Percentiles rank a stretch among this genome's conserved stretches.
These are phyloP conservation scores for Aureobasidium sp. DNA, from an alignment of 2,329 filamentous ascomycete species.

Conservation along the genomic window DNA sequence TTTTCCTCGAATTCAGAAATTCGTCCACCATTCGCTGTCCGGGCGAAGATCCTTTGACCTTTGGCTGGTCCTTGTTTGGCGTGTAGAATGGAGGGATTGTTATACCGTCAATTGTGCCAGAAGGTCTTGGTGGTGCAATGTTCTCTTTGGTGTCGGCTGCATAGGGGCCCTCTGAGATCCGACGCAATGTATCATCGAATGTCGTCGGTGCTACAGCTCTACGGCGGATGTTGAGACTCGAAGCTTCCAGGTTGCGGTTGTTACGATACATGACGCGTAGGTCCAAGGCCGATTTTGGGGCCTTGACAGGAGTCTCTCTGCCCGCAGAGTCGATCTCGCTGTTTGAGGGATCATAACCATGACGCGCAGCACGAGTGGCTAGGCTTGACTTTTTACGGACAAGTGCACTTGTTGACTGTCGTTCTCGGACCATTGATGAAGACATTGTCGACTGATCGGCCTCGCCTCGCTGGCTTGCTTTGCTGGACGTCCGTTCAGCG, in stretches of 20 bases:
- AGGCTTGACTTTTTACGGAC: background rate
- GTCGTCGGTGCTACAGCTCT: slow-evolving; percentile 14
- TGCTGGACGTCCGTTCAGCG: background rate
- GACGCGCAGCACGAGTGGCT: slow-evolving; percentile 3
- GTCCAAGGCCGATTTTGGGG: slow-evolving; percentile 27
- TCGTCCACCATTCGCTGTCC: slow-evolving; percentile 19
- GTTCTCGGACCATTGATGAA: background rate
- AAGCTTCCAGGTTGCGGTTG: slow-evolving; percentile 13
- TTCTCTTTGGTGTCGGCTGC: slow-evolving; percentile 17
- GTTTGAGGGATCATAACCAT: background rate
- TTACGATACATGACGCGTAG: slow-evolving; percentile 29
- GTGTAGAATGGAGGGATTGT: slow-evolving; percentile 17
- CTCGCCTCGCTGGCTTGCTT: background rate
- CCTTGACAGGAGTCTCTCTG: slow-evolving; percentile 11
- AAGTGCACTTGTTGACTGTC: background rate
- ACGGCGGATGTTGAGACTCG: slow-evolving; percentile 18
- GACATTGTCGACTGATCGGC: background rate
- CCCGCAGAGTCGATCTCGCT: background rate
- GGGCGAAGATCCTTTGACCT: slow-evolving; percentile 15
- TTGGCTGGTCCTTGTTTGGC: slow-evolving; percentile 14
- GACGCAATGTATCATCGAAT: slow-evolving; percentile 28
- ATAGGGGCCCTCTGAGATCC: slow-evolving; percentile 31
- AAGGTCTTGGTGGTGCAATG: slow-evolving; percentile 9
- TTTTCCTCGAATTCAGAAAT: slow-evolving; percentile 14
- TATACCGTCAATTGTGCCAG: slow-evolving; percentile 6